A percentile compares a stretch with the other conserved stretches of the same genome.
phyloP scores from a whole-genome alignment of 345 rosid species.

The Iberis pinnata region DNA sequence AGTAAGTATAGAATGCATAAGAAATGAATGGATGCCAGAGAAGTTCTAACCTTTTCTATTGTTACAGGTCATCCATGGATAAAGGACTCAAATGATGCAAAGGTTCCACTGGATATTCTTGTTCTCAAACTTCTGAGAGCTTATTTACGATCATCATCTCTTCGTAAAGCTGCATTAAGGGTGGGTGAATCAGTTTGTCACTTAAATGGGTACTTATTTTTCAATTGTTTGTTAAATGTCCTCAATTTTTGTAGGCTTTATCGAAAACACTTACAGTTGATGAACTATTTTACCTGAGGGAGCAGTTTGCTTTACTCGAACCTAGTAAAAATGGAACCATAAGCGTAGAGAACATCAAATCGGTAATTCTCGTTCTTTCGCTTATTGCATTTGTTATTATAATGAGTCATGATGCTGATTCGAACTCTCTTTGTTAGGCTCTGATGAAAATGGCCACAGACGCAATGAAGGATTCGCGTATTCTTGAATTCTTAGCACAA shows the following conservation, averaged over 20 bases:
- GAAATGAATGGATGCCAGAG: too few species aligned
- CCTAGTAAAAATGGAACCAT: conserved; percentile 77
- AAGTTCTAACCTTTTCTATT: too few species aligned
- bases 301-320: conserved; percentile 77
- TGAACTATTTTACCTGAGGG: conserved; percentile 71
- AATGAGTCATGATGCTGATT: conserved; percentile 6
- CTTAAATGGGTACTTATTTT: too few species aligned
- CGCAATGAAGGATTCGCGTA: conserved; percentile 84
- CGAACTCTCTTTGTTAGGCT: conserved; percentile 45
- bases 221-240: too few species aligned
- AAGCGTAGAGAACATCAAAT: conserved; percentile 63
- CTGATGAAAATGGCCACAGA: conserved; percentile 82
- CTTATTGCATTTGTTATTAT: conserved; percentile 1
- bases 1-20: too few species aligned
- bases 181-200: conserved; percentile 37
- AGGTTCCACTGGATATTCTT: conserved; percentile 63
- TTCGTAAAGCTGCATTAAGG: conserved; percentile 92
- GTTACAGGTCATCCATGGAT: conserved; percentile 99
- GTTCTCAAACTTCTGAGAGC: conserved; percentile 75
- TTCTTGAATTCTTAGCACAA: conserved; percentile 74
- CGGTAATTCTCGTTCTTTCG: too few species aligned
- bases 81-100: conserved; percentile 43
- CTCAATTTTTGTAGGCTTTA: conserved; percentile 62
- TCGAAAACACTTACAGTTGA: conserved; percentile 80
- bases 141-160: conserved; percentile 81